Evolutionary conservation across 2,329 filamentous ascomycete species (phyloP).

Genomic region (Phoma sp.): DNA sequence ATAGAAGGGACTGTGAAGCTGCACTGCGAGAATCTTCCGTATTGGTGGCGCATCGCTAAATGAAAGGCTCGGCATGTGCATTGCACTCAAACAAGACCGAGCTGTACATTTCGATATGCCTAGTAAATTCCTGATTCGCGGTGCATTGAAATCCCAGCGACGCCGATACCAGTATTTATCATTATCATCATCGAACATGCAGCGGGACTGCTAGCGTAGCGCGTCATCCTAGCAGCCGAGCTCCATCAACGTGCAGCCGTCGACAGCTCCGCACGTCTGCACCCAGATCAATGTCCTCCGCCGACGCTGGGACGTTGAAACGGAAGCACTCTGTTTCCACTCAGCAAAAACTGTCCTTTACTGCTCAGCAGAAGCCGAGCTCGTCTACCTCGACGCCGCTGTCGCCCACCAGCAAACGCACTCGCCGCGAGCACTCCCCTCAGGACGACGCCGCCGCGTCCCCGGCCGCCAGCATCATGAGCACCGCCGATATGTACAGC

Average conservation of each 20-base stretch:
- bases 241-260: slow-evolving; percentile 23
- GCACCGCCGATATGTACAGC: slow-evolving; percentile 44
- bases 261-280: slow-evolving; percentile 23
- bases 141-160: too few relatives aligned
- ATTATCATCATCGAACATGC: slow-evolving; percentile 14
- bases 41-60: too few relatives aligned
- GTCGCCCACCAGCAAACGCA: slow-evolving; percentile 41
- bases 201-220: slow-evolving; percentile 20
- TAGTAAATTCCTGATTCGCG: too few relatives aligned
- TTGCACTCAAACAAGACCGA: too few relatives aligned
- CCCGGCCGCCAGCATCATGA: slow-evolving; percentile 29
- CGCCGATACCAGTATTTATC: background rate
- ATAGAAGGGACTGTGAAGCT: too few relatives aligned
- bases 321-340: slow-evolving; percentile 46
- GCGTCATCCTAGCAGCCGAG: slow-evolving; percentile 35
- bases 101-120: too few relatives aligned
- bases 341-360: slow-evolving; percentile 47
- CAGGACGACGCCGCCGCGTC: slow-evolving; percentile 19
- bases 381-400: slow-evolving; percentile 30
- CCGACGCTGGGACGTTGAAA: slow-evolving; percentile 40
- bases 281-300: slow-evolving; percentile 40
- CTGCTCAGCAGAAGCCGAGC: slow-evolving; percentile 43
- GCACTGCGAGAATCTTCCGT: too few relatives aligned
- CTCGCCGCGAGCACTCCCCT: slow-evolving; percentile 34
- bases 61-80: too few relatives aligned